phyloP scores from a whole-genome alignment of 192 early-diverging fungal species.

The Linnemannia exigua region DNA sequence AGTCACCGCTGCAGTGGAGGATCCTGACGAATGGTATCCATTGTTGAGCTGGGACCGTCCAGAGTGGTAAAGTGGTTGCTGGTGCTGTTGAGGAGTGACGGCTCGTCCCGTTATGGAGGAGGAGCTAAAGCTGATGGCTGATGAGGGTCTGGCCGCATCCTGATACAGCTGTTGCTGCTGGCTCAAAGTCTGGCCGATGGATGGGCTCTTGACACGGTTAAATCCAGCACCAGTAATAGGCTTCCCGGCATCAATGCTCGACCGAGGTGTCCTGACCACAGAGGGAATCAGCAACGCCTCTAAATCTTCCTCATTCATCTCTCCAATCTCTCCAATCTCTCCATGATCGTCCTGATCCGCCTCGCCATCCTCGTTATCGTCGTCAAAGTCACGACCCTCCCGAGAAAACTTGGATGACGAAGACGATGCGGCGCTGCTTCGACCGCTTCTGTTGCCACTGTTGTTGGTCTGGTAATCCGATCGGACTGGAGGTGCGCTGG shows the following conservation, averaged over 20 bases:
- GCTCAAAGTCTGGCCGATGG: slow-evolving; percentile 27
- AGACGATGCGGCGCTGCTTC: neutral
- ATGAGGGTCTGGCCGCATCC: neutral
- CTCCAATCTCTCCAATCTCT: slow-evolving; percentile 19
- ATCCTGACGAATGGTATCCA: slow-evolving; percentile 41
- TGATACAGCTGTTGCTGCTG: slow-evolving; percentile 15
- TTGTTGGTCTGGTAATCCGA: neutral
- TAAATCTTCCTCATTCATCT: slow-evolving; percentile 41
- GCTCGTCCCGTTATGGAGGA: neutral
- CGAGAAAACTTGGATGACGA: neutral
- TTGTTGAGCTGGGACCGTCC: slow-evolving; percentile 18
- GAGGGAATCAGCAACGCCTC: slow-evolving; percentile 42
- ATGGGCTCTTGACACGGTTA: slow-evolving; percentile 18
- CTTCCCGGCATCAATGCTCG: slow-evolving; percentile 36
- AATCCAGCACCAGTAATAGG: slow-evolving; percentile 2
- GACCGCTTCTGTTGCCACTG: slow-evolving; percentile 2
- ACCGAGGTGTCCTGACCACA: slow-evolving; percentile 13
- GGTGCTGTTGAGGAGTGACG: neutral
- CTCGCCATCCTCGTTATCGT: slow-evolving; percentile 15
- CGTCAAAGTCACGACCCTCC: neutral
- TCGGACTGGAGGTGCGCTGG: slow-evolving; percentile 39
- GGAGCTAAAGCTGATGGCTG: slow-evolving; percentile 7
- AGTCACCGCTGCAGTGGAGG: slow-evolving; percentile 35
- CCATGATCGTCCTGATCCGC: slow-evolving; percentile 8
- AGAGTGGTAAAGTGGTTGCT: neutral